phyloP scores from a whole-genome alignment of 371 early-diverging fungal species.

The Dinochytrium kinnereticum region DNA sequence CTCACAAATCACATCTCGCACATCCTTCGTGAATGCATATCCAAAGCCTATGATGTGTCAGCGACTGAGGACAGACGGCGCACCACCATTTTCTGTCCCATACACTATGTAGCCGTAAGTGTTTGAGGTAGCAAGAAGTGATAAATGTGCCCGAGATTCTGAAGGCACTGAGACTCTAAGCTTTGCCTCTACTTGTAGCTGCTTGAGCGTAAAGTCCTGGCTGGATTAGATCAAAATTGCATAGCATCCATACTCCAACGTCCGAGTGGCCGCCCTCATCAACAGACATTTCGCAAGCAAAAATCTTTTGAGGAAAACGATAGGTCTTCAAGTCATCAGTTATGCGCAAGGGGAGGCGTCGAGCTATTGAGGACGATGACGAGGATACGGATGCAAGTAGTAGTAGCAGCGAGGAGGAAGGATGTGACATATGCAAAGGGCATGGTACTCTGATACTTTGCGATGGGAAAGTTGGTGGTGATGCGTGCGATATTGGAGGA shows the following conservation, averaged over 20 bases:
- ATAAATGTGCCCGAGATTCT: background rate
- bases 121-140: slow-evolving; percentile 46
- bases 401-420: slow-evolving; percentile 7
- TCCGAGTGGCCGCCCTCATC: background rate
- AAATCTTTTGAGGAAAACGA: too few species aligned
- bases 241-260: background rate
- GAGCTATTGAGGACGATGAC: background rate
- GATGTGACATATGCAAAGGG: slow-evolving; percentile 12
- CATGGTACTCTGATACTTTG: slow-evolving; percentile 33
- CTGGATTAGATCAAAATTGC: background rate
- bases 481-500: slow-evolving; percentile 23
- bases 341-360: background rate
- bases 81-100: slow-evolving; percentile 28
- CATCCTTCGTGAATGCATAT: slow-evolving; percentile 29
- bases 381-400: background rate
- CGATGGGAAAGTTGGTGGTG: slow-evolving; percentile 23
- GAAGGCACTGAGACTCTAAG: slow-evolving; percentile 23
- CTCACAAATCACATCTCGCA: slow-evolving; percentile 14
- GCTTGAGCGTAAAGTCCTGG: slow-evolving; percentile 32
- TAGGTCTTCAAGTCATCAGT: background rate
- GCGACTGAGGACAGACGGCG: background rate
- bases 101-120: slow-evolving; percentile 45
- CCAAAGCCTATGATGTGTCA: slow-evolving; percentile 35
- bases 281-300: background rate
- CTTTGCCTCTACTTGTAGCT: slow-evolving; percentile 38